Evolutionary conservation across 345 rosid species (phyloP).

Genomic region (Rhodomyrtus tomentosa): DNA sequence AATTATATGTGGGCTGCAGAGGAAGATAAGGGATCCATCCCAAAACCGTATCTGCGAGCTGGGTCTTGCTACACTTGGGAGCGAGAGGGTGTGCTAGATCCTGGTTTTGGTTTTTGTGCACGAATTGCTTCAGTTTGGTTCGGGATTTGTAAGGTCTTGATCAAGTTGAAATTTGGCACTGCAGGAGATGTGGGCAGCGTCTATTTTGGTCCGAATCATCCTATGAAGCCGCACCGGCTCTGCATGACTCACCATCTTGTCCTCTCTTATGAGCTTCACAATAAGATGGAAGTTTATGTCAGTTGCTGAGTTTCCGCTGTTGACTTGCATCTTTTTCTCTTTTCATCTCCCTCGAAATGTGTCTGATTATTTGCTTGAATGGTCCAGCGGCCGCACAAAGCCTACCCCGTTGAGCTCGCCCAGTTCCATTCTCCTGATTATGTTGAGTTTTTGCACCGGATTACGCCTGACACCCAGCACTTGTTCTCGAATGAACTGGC

Average conservation of each 20-base stretch:
- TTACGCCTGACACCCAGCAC: conserved; percentile 61
- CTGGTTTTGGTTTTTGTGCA: neutral
- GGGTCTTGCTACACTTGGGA: neutral
- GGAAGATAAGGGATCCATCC: neutral
- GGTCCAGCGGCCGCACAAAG: conserved; percentile 95
- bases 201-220: conserved; percentile 95
- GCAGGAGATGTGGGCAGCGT: conserved; percentile 95
- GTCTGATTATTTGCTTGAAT: neutral
- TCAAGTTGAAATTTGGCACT: neutral
- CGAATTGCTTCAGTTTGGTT: neutral
- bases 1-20: neutral
- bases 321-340: neutral
- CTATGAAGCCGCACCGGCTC: conserved; percentile 95
- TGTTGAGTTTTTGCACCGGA: conserved; percentile 84
- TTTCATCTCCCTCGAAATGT: neutral
- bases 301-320: conserved; percentile 14
- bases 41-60: neutral
- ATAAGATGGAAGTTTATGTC: conserved; percentile 92
- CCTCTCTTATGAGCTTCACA: conserved; percentile 85
- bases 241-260: conserved; percentile 99
- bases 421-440: conserved; percentile 94
- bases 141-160: neutral
- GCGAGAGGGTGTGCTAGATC: neutral
- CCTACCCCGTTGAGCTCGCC: conserved; percentile 92
- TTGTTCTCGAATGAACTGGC: conserved; percentile 49